Conservation (phyloP, 2,329 filamentous ascomycete species). For the Cytospora paraplurivora region DNA sequence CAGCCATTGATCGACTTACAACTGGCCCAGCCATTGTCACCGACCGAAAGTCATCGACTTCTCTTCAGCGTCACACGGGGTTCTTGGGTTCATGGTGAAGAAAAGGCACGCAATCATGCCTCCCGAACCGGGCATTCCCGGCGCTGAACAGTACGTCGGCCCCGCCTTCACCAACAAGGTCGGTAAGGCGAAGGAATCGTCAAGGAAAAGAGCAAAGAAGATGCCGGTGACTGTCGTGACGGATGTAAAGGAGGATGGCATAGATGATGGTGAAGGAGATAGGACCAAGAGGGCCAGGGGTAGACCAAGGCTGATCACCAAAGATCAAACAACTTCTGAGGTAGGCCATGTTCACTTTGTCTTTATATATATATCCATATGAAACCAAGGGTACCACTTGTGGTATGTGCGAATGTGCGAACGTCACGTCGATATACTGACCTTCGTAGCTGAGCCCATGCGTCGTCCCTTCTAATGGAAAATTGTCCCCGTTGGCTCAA, state of each 20-base stretch:
- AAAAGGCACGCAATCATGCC: slow-evolving; percentile 32
- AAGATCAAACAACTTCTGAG: slow-evolving; percentile 76
- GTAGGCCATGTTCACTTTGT: slow-evolving; percentile 54
- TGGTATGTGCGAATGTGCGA: background rate
- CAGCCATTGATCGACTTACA: background rate
- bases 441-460: background rate
- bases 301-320: slow-evolving; percentile 73
- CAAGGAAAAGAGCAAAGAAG: slow-evolving; percentile 27
- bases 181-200: slow-evolving; percentile 39
- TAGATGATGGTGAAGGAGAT: slow-evolving; percentile 41
- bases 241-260: slow-evolving; percentile 10
- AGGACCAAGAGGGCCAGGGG: slow-evolving; percentile 67
- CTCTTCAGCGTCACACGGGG: background rate
- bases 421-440: background rate
- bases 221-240: background rate
- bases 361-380: slow-evolving; percentile 10
- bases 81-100: background rate
- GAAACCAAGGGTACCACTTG: background rate
- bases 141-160: slow-evolving; percentile 49
- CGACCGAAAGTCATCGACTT: background rate
- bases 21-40: background rate
- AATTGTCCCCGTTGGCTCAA: no score
- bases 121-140: slow-evolving; percentile 47
- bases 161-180: slow-evolving; percentile 29
- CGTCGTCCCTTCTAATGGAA: background rate